A percentile compares a stretch with the other conserved stretches of the same genome.
Evolutionary conservation across 148 eudicot genomes (phyloP).

Genomic region (Rheum nobile): DNA sequence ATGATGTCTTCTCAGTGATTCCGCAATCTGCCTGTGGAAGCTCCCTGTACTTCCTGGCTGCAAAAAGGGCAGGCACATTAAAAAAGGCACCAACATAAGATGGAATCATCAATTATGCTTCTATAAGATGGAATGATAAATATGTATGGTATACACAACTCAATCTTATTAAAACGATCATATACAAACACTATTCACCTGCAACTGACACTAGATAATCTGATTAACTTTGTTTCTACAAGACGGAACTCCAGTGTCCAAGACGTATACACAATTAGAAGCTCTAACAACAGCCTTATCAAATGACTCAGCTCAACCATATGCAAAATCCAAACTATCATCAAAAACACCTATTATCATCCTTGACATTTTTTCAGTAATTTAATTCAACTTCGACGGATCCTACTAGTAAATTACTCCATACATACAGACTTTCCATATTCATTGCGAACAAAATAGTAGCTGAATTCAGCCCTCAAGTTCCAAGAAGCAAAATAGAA

Average conservation of each 20-base stretch:
- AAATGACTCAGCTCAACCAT: background rate
- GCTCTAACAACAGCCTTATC: background rate
- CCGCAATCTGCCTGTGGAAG: slow-evolving; percentile 53
- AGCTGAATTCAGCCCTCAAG: background rate
- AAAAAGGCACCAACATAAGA: background rate
- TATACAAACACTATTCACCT: background rate
- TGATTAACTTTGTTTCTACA: background rate
- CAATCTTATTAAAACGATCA: background rate
- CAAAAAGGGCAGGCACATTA: background rate
- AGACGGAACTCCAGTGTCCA: background rate
- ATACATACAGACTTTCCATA: background rate
- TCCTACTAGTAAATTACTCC: background rate
- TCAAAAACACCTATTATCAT: background rate
- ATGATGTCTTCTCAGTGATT: slow-evolving; percentile 42
- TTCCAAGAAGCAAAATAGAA: background rate
- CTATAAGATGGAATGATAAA: background rate
- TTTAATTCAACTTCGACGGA: background rate
- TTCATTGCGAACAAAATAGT: background rate
- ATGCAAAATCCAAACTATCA: background rate
- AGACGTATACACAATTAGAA: background rate
- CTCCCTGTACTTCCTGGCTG: slow-evolving; percentile 42
- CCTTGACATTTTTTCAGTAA: background rate
- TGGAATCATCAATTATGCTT: background rate
- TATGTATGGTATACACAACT: background rate
- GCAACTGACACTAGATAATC: background rate